phyloP scores from a whole-genome alignment of 2,329 filamentous ascomycete genomes.

The Pseudogymnoascus sp. region DNA sequence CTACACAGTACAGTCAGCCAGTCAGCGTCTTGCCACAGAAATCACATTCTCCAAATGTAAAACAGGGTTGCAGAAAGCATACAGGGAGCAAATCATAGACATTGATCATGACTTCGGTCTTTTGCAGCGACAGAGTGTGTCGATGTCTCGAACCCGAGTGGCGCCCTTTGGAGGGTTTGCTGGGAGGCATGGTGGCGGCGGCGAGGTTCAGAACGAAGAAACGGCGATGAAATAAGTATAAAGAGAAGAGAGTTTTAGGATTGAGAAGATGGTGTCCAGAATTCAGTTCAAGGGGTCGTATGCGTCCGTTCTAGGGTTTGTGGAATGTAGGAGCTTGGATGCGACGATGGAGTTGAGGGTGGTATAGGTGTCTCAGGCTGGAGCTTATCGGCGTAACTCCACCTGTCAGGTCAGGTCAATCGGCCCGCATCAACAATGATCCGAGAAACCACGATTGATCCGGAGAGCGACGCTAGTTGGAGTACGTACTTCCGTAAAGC shows the following conservation, averaged over 20 bases:
- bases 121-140: constrained; percentile 59
- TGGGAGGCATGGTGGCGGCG: not conserved
- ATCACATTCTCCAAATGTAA: not conserved
- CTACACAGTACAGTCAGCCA: constrained; percentile 30
- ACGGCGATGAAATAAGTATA: not conserved
- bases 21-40: not conserved
- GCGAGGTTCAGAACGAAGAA: not conserved
- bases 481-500: not conserved
- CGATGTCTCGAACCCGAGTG: constrained; percentile 36
- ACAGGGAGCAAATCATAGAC: constrained; percentile 71
- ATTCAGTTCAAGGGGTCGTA: not conserved
- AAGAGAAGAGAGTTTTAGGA: not conserved
- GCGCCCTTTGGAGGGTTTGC: constrained; percentile 2
- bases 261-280: not conserved
- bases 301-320: not conserved
- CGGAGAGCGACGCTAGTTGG: not conserved
- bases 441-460: not conserved
- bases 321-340: constrained; percentile 1
- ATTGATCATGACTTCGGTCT: constrained; percentile 67
- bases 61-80: constrained; percentile 20
- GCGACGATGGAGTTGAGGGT: not conserved
- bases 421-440: not conserved
- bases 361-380: not conserved
- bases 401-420: not conserved
- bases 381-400: not conserved